These are phyloP conservation scores for Trichoderma semiorbis DNA, from an alignment of 2,329 filamentous ascomycete species.

Conservation along the genomic window DNA sequence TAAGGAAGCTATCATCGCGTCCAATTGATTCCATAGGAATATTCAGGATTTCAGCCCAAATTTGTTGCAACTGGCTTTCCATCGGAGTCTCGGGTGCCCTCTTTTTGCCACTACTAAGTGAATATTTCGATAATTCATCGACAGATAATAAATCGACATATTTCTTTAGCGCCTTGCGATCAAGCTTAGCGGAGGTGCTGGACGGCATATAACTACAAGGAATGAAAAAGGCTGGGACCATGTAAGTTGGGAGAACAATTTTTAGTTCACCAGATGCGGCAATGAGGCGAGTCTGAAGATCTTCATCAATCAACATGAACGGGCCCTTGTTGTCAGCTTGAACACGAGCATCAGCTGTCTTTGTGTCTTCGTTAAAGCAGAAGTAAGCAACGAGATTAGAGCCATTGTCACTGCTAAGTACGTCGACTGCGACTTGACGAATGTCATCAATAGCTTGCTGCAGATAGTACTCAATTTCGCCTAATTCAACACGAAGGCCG, in stretches of 20 bases:
- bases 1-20: slow-evolving; percentile 27
- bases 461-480: slow-evolving; percentile 12
- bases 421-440: not conserved
- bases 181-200: slow-evolving; percentile 7
- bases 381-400: slow-evolving; percentile 11
- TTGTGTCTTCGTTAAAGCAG: not conserved
- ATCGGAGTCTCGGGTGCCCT: slow-evolving; percentile 5
- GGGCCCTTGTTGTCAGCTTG: not conserved
- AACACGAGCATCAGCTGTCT: not conserved
- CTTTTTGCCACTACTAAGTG: not conserved
- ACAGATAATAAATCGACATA: not conserved
- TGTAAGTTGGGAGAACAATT: slow-evolving; percentile 6
- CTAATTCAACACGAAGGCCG: slow-evolving; percentile 10
- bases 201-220: slow-evolving; percentile 7
- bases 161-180: not conserved
- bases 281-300: slow-evolving; percentile 16
- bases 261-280: not conserved
- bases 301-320: slow-evolving; percentile 15
- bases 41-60: slow-evolving; percentile 14
- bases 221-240: slow-evolving; percentile 14
- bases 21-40: slow-evolving; percentile 27
- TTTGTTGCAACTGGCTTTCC: slow-evolving; percentile 2
- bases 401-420: not conserved
- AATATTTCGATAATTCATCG: not conserved
- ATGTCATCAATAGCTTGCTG: not conserved